Conservation (phyloP, 2,329 filamentous ascomycete species). For the Ophiostoma ulmi region DNA sequence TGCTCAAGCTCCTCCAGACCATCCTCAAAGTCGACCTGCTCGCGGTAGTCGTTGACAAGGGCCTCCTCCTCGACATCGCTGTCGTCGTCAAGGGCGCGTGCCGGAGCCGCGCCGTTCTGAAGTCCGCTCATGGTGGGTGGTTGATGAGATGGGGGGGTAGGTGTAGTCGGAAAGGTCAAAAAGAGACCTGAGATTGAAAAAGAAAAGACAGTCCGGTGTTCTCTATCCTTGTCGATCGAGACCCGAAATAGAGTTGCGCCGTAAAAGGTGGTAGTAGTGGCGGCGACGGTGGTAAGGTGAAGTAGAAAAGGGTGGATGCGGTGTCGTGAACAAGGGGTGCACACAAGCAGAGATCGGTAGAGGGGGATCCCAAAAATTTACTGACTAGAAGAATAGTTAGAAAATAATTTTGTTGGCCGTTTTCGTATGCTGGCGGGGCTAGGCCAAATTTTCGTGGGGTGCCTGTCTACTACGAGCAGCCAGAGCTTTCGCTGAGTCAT, state of each 20-base stretch:
- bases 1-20: slow-evolving; percentile 77
- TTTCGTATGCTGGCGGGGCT: slow-evolving; percentile 22
- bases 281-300: background rate
- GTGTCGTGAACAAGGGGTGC: slow-evolving; percentile 18
- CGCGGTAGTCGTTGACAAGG: slow-evolving; percentile 89
- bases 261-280: background rate
- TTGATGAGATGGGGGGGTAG: background rate
- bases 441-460: slow-evolving; percentile 23
- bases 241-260: background rate
- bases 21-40: slow-evolving; percentile 78
- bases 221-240: slow-evolving; percentile 6
- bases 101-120: slow-evolving; percentile 56
- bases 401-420: slow-evolving; percentile 24
- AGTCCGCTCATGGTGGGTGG: slow-evolving; percentile 52
- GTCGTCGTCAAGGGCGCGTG: slow-evolving; percentile 65
- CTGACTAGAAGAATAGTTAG: background rate
- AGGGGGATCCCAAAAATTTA: slow-evolving; percentile 17
- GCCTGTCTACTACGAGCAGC: background rate
- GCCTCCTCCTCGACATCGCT: slow-evolving; percentile 96
- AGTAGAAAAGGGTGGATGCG: slow-evolving; percentile 7
- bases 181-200: background rate
- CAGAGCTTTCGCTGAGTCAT: slow-evolving; percentile 16
- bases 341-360: background rate
- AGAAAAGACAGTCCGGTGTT: background rate
- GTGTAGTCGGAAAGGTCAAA: background rate